Evolutionary conservation across 2,329 filamentous ascomycete species (phyloP).

Genomic region (Juglanconis juglandina): DNA sequence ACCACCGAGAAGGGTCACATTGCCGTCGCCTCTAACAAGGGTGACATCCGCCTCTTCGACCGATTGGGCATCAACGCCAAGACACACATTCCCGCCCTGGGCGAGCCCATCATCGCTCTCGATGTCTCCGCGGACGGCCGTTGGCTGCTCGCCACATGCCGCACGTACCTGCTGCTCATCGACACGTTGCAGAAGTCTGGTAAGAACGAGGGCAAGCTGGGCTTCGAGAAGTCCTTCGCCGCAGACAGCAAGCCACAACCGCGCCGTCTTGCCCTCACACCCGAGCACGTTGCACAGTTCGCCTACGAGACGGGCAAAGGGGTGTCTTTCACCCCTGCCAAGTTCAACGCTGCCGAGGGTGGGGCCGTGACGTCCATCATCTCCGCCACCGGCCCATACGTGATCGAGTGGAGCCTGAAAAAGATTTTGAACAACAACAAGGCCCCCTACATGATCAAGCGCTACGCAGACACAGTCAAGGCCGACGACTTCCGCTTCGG

Average conservation of each 20-base stretch:
- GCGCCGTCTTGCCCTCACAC: constrained; percentile 81
- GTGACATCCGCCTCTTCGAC: constrained; percentile 93
- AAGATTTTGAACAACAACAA: constrained; percentile 79
- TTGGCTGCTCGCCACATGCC: constrained; percentile 91
- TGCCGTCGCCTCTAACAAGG: constrained; percentile 95
- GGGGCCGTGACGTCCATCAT: constrained; percentile 88
- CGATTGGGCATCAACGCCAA: constrained; percentile 95
- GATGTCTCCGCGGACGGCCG: constrained; percentile 94
- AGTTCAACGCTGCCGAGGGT: constrained; percentile 87
- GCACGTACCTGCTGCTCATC: constrained; percentile 90
- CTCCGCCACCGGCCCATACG: constrained; percentile 92
- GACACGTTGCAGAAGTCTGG: constrained; percentile 86
- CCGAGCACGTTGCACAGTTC: constrained; percentile 93
- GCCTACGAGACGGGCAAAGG: constrained; percentile 89
- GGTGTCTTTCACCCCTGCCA: constrained; percentile 83
- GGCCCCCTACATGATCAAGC: constrained; percentile 93
- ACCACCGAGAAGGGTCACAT: constrained; percentile 97
- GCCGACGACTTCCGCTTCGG: constrained; percentile 98
- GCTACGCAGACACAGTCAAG: constrained; percentile 92
- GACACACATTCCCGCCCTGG: constrained; percentile 91
- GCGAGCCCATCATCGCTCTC: constrained; percentile 89
- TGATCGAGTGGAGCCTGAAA: constrained; percentile 93
- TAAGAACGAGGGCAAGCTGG: constrained; percentile 97
- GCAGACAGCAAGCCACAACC: constrained; percentile 94
- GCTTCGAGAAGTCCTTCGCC: constrained; percentile 89